These are phyloP conservation scores for Salix brachista DNA, from an alignment of 345 rosid species.

Conservation along the genomic window DNA sequence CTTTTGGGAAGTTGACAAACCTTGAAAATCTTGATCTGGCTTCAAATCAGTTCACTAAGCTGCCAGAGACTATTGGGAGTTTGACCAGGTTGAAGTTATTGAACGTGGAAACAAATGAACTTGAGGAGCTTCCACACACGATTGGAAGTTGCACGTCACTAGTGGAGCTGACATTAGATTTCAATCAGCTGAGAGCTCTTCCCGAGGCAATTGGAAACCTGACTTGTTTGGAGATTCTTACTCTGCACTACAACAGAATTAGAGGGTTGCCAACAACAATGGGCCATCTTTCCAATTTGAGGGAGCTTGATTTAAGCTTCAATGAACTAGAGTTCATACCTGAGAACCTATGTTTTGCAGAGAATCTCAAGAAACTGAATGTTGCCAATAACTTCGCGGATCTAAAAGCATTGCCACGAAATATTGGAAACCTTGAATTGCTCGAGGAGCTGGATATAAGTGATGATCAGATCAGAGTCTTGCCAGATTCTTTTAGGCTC, in stretches of 20 bases:
- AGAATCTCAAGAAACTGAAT: constrained; percentile 47
- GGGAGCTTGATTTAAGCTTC: constrained; percentile 68
- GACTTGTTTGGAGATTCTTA: constrained; percentile 44
- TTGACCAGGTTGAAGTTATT: constrained; percentile 42
- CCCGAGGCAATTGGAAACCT: constrained; percentile 68
- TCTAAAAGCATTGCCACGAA: constrained; percentile 52
- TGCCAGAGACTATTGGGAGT: constrained; percentile 48
- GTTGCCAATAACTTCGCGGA: constrained; percentile 64
- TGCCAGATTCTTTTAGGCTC: constrained; percentile 55
- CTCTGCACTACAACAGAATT: constrained; percentile 52
- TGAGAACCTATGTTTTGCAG: constrained; percentile 49
- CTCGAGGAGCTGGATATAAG: constrained; percentile 72
- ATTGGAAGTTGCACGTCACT: constrained; percentile 50
- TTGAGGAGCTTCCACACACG: constrained; percentile 57
- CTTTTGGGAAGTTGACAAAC: constrained; percentile 47
- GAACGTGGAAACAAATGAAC: constrained; percentile 53
- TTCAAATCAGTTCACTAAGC: constrained; percentile 42
- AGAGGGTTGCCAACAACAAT: constrained; percentile 60
- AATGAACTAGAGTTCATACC: constrained; percentile 57
- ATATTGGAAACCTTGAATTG: constrained; percentile 64
- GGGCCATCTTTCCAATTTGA: constrained; percentile 44
- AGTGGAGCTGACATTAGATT: constrained; percentile 51
- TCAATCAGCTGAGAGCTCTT: constrained; percentile 58
- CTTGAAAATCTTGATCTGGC: constrained; percentile 45
- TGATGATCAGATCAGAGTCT: constrained; percentile 47